A percentile compares a stretch with the other conserved stretches of the same genome.
Conservation (phyloP, 164 flowering plant genomes). For the Paratinospora sagittata region DNA sequence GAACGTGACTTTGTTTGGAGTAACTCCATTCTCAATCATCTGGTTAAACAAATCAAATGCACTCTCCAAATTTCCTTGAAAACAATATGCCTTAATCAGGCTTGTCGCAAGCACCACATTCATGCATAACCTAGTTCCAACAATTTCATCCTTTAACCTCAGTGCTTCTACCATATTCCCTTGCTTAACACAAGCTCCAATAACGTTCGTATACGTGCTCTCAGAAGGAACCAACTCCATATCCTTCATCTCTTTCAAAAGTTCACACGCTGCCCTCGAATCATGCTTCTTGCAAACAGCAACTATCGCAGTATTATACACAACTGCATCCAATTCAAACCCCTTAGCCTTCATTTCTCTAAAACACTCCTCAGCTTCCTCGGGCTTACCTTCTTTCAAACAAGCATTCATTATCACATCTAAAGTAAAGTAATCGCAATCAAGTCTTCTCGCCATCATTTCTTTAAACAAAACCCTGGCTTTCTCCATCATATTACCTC, state of each 20-base stretch:
- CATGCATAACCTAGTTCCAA: conserved; percentile 36
- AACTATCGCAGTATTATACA: conserved; percentile 38
- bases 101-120: conserved; percentile 60
- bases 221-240: conserved; percentile 54
- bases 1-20: conserved; percentile 50
- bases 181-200: conserved; percentile 58
- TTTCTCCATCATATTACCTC: conserved; percentile 27
- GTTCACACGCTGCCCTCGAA: conserved; percentile 28
- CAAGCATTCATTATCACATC: conserved; percentile 47
- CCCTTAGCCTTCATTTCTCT: conserved; percentile 41
- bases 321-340: conserved; percentile 29
- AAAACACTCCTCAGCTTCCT: conserved; percentile 46
- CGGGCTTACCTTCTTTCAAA: conserved; percentile 44
- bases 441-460: conserved; percentile 32
- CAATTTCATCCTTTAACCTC: conserved; percentile 63
- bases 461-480: conserved; percentile 34
- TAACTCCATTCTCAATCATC: conserved; percentile 40
- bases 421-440: conserved; percentile 36
- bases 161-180: conserved; percentile 52
- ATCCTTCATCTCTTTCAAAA: conserved; percentile 67
- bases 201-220: conserved; percentile 33
- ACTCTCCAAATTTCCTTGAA: conserved; percentile 33
- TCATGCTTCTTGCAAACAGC: conserved; percentile 46
- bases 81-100: conserved; percentile 61
- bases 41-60: conserved; percentile 49